phyloP scores from a whole-genome alignment of 495 filamentous ascomycete genomes.

The Aspergillus haitiensis region DNA sequence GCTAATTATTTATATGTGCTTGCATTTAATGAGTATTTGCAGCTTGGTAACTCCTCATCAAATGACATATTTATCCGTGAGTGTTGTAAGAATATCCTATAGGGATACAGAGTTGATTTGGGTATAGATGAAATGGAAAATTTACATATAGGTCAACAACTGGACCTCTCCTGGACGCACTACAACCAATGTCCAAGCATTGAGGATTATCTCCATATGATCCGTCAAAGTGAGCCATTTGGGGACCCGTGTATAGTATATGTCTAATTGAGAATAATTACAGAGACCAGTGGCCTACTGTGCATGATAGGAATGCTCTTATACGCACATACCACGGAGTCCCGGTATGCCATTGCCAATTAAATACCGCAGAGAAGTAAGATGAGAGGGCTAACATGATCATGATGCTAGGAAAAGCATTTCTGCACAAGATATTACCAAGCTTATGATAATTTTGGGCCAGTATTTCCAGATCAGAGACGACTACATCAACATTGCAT shows the following conservation, averaged over 20 bases:
- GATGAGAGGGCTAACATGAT: background rate
- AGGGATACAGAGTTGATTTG: background rate
- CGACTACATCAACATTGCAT: background rate
- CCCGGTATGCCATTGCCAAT: background rate
- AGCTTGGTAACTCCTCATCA: background rate
- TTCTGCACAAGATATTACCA: background rate
- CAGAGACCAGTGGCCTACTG: background rate
- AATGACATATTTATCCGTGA: background rate
- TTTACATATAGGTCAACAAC: background rate
- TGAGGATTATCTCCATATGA: background rate
- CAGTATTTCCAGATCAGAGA: background rate
- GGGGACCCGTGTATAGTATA: background rate
- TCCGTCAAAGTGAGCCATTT: background rate
- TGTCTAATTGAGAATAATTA: background rate
- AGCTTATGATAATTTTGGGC: background rate
- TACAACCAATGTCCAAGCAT: background rate
- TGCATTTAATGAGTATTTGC: background rate
- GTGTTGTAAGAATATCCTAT: background rate
- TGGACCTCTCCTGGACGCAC: background rate
- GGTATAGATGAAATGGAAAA: background rate
- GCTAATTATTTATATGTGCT: slow-evolving; percentile 1
- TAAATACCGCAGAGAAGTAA: background rate
- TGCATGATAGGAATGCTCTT: background rate
- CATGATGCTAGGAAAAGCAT: background rate
- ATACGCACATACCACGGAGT: background rate